phyloP scores from a whole-genome alignment of 1,139 yeast genomes.

The Pichia sp. region DNA sequence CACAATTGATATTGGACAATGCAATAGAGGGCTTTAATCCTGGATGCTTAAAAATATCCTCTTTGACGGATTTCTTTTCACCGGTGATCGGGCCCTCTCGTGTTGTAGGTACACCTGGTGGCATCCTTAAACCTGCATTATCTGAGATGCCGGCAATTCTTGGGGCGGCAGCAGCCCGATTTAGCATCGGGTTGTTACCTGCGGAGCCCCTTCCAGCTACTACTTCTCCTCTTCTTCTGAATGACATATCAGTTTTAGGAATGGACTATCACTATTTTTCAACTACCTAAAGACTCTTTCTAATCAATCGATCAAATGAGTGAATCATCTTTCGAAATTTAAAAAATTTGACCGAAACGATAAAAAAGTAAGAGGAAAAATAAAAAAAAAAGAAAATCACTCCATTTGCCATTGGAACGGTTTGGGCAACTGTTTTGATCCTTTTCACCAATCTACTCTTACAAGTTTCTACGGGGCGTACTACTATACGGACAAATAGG shows the following conservation, averaged over 20 bases:
- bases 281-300: too few species aligned
- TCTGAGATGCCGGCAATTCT: not conserved
- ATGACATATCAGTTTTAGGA: conserved; percentile 46
- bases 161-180: conserved; percentile 8
- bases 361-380: not conserved
- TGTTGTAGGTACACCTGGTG: not conserved
- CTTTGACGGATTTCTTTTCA: not conserved
- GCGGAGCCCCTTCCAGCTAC: conserved; percentile 33
- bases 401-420: conserved; percentile 8
- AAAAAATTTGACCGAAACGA: not conserved
- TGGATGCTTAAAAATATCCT: conserved; percentile 29
- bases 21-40: conserved; percentile 68
- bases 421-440: not conserved
- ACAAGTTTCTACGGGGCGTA: not conserved
- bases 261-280: too few species aligned
- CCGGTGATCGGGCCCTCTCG: not conserved
- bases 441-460: not conserved
- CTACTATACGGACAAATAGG: not conserved
- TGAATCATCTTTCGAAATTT: too few species aligned
- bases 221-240: conserved; percentile 66
- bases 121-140: not conserved
- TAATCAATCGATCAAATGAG: too few species aligned
- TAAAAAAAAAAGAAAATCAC: conserved; percentile 4
- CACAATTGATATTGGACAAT: conserved; percentile 66
- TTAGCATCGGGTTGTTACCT: conserved; percentile 11